Evolutionary conservation across 192 early-diverging fungal genomes (phyloP), one percentile per base, ranked within the genome.

Genomic region (Gonapodya prolifera): DNA sequence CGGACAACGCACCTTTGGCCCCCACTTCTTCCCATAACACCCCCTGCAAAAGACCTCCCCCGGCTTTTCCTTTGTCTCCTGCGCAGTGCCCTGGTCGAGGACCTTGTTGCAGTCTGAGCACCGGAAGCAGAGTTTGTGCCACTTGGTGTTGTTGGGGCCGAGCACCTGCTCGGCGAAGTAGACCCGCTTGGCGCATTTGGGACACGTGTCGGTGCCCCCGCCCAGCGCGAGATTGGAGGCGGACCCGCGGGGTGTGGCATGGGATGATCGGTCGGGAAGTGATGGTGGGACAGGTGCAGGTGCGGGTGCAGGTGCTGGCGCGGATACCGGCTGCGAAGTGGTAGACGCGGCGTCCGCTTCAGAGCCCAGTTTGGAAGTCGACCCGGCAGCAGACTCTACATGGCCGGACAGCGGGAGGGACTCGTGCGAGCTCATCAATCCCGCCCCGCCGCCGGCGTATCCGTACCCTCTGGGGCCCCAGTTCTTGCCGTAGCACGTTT

Each of bases 381-480:
- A 61, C 23, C 8, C 45, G 23, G 8, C 23, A 16, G 45, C 8
- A 23, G 45, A 61, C 45, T 16, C 23, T 61, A 23, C 23, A 61
- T 8, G 45, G 8, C 8, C 45, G 45, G 45, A 8, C 23, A 16
- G 45, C 8, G 45, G 45, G 23, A 61, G 45, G 45, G 45, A 61
- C 23, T 61, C 45, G 45, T 61, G 45, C 8, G 45, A 61, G 45
- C 45, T 61, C 45, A 61, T 61, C 8, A 61, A 23, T 61, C 45
- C 45, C 16, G 71, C 71, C 8, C 71, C 71, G 2, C 71, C 71
- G 32, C 71, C 71, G 31, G 71, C 16, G 32, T 16, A 73, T 32
- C 71, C 71, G 71, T 73, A 73, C 31, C 71, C 71, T 73, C 13
- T 18, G 32, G 71, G 71, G 31, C 71, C 71, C 71, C 71, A 73